Evolutionary conservation across 2,329 filamentous ascomycete species (phyloP), one percentile per base, ranked within the genome.

Genomic region (Hymenoscyphus linearis): DNA sequence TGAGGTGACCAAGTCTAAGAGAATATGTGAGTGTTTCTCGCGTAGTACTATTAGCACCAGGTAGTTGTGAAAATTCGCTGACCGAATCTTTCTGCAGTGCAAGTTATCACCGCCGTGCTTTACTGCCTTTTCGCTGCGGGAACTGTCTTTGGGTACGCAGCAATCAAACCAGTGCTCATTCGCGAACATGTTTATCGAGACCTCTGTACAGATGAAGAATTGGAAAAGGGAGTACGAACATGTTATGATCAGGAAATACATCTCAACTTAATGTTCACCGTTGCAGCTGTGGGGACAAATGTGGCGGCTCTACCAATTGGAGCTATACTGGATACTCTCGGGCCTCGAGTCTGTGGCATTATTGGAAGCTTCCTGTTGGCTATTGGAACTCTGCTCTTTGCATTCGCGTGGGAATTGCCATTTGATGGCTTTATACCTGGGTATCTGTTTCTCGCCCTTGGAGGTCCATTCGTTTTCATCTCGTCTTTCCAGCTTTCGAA

Each of bases 181-280:
- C 75, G 79, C 13, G 87, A 92, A 72, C 86, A 86, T 2, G 87
- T 90, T 10, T 93, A 92, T 73, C 79, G 79, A 47, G 80, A 89
- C 56, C 75, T 80, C 36, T 95, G 90, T 70, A 82, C 79, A 6
- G 64, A 76, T 58, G 73, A 81, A 55, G 80, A 84, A 70, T 61
- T 84, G 22, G 74, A 80, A 1, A 71, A 78, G 4, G 77, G 76
- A 2, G 76, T 79, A 1, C 76, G 77, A 60, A 77, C 83, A 18
- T 87, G 85, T 70, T 83, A 81, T 63, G 78, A 79, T 63, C 85
- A 87, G 68, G 83, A 85, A 69, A 83, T 86, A 58, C 81, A 80
- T 62, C 81, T 96, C 60, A 96, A 96, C 73, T 78, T 96, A 67
- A 96, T 96, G 90, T 96, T 96, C 79, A 96, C 91, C 5, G 83